phyloP scores from a whole-genome alignment of 805 yeast species.

The Schizosaccharomyces japonicus region DNA sequence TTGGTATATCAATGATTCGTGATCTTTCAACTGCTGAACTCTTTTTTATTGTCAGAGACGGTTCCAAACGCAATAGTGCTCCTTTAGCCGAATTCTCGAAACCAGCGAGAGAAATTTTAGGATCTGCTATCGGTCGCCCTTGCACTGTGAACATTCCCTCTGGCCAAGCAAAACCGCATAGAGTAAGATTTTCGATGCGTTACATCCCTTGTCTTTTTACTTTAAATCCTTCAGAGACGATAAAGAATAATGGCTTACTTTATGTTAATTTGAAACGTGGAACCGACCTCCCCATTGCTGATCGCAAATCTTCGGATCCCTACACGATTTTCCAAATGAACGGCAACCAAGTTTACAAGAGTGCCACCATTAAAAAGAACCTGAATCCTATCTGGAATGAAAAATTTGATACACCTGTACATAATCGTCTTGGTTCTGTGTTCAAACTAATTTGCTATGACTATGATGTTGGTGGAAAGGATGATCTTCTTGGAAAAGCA shows the following conservation, averaged over 20 bases:
- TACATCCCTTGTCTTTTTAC: constrained; percentile 53
- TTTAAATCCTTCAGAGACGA: constrained; percentile 52
- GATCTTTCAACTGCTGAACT: constrained; percentile 48
- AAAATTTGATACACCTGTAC: constrained; percentile 28
- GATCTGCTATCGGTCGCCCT: not conserved
- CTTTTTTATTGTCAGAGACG: not conserved
- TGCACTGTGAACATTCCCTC: not conserved
- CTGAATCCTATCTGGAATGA: constrained; percentile 83
- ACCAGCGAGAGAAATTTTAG: not conserved
- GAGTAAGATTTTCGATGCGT: constrained; percentile 24
- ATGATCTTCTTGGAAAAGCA: constrained; percentile 58
- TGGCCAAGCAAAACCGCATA: constrained; percentile 2
- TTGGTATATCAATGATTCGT: constrained; percentile 53
- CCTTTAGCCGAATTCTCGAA: not conserved
- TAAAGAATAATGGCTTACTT: constrained; percentile 50
- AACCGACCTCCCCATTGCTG: constrained; percentile 52
- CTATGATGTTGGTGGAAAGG: constrained; percentile 84
- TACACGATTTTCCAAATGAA: constrained; percentile 47
- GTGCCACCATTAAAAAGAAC: constrained; percentile 66
- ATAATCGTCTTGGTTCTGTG: constrained; percentile 36
- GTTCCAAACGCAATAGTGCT: not conserved
- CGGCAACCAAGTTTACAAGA: constrained; percentile 38
- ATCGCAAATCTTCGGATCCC: constrained; percentile 67
- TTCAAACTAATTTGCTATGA: constrained; percentile 42
- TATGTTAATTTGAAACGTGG: constrained; percentile 40